These are phyloP conservation scores for Coemansia furcata DNA, from an alignment of 192 early-diverging fungal genomes.

Conservation along the genomic window DNA sequence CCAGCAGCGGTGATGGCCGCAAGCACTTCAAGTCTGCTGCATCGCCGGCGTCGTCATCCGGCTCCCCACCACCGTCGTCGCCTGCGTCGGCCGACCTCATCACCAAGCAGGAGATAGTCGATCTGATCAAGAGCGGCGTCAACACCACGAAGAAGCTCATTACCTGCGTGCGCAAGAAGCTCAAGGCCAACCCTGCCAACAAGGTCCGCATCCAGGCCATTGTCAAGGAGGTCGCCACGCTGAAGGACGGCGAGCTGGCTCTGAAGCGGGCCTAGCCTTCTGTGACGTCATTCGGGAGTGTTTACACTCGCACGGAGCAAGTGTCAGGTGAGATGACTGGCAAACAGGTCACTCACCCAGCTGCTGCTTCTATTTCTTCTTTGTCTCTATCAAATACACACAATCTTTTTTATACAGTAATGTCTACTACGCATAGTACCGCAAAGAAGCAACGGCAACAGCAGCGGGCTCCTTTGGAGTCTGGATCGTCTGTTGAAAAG, in stretches of 20 bases:
- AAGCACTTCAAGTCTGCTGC: slow-evolving; percentile 21
- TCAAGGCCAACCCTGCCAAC: slow-evolving; percentile 57
- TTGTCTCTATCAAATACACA: neutral
- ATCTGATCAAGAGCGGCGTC: slow-evolving; percentile 56
- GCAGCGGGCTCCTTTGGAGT: neutral
- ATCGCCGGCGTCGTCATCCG: neutral
- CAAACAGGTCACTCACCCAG: too few species aligned
- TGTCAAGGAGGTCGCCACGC: slow-evolving; percentile 47
- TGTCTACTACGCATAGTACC: neutral
- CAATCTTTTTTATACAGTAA: neutral
- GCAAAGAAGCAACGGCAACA: neutral
- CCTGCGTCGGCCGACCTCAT: slow-evolving; percentile 51
- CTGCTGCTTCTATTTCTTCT: neutral
- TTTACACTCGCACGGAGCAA: neutral
- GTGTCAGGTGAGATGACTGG: too few species aligned
- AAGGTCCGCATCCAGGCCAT: slow-evolving; percentile 36
- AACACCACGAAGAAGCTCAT: slow-evolving; percentile 68
- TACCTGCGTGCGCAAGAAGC: slow-evolving; percentile 58
- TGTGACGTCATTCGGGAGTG: neutral
- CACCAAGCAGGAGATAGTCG: slow-evolving; percentile 67
- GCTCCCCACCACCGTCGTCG: neutral
- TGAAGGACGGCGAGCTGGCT: slow-evolving; percentile 27
- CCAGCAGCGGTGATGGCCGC: slow-evolving; percentile 10
- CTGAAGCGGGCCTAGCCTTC: slow-evolving; percentile 27
- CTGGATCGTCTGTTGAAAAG: slow-evolving; percentile 14